Conservation (phyloP, 441 rosid genomes). For the Oxalis stricta region DNA sequence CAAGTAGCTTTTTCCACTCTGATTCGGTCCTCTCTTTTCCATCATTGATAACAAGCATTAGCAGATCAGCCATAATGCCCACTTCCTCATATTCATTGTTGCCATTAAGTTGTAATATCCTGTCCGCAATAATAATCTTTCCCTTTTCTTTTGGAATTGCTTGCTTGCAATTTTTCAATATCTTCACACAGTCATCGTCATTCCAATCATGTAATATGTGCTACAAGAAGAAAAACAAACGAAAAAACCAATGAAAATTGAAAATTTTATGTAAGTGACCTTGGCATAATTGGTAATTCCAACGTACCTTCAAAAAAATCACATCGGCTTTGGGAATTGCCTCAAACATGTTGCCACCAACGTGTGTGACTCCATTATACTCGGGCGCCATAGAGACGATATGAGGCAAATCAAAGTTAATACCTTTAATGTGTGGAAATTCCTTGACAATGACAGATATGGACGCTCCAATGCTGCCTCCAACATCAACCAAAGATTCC, state of each 20-base stretch:
- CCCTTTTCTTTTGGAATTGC: constrained; percentile 20
- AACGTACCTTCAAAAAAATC: constrained; percentile 18
- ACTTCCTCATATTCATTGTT: constrained; percentile 6
- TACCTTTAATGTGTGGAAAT: constrained; percentile 22
- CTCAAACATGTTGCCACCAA: constrained; percentile 33
- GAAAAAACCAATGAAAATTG: background rate
- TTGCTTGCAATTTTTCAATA: constrained; percentile 24
- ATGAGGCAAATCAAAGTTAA: constrained; percentile 32
- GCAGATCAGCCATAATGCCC: constrained; percentile 13
- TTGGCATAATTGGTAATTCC: no score
- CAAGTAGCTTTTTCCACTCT: constrained; percentile 29
- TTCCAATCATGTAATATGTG: constrained; percentile 30
- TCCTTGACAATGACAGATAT: constrained; percentile 21
- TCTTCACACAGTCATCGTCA: constrained; percentile 27
- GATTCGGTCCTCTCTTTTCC: constrained; percentile 31
- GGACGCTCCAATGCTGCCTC: constrained; percentile 24
- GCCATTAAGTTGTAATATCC: constrained; percentile 15
- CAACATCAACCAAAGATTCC: constrained; percentile 30
- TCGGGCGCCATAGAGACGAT: constrained; percentile 21
- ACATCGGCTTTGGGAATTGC: constrained; percentile 32
- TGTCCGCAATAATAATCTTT: constrained; percentile 22
- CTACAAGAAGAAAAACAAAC: constrained; percentile 1
- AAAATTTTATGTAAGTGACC: background rate
- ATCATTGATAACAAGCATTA: constrained; percentile 17
- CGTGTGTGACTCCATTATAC: constrained; percentile 16